Evolutionary conservation across 805 yeast species (phyloP), one percentile per base, ranked within the genome.

Genomic region (Candida hungchunana): DNA sequence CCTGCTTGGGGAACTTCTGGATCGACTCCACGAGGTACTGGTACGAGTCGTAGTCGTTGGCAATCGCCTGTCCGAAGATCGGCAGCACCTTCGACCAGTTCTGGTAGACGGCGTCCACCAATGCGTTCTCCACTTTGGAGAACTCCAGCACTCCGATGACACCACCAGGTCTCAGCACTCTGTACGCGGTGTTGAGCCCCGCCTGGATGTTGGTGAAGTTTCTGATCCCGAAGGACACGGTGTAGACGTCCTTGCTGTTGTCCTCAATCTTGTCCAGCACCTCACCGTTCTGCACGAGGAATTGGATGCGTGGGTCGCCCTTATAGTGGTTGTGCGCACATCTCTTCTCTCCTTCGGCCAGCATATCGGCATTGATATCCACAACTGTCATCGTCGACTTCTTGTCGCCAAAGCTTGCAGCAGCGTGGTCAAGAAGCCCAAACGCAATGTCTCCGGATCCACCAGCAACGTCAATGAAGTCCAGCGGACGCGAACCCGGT

Each of bases 401-500:
- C 25, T 62, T 70, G 63, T 93, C 98, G 39, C 82, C 80, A 56
- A 78, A 86, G 44, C 78, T 75, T 26, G 68, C 62, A 45, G 81
- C 79, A 8, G 97, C 97, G 62, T 93, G 96, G 53, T 88, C 96
- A 43, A 93, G 68, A 44, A 93, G 71, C 3, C 98, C 94, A 63
- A 87, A 87, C 1, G 98, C 98, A 62, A 93, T 90, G 56, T 93
- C 98, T 31, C 98, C 98, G 9, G 97, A 87, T 17, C 98, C 98
- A 41, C 98, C 98, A 18, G 98, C 98, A 39, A 93, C 97, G 61
- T 93, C 98, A 45, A 93, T 71, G 55, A 93, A 90, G 40, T 79
- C 76, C 51, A 93, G 67, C 4, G 96, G 96, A 46, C 80, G 75
- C 11, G 77, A 74, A 30, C 90, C 94, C 5, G 95, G 90, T 55